Evolutionary conservation across 345 rosid species (phyloP), one percentile per base, ranked within the genome.

Genomic region (Aurinia saxatilis): DNA sequence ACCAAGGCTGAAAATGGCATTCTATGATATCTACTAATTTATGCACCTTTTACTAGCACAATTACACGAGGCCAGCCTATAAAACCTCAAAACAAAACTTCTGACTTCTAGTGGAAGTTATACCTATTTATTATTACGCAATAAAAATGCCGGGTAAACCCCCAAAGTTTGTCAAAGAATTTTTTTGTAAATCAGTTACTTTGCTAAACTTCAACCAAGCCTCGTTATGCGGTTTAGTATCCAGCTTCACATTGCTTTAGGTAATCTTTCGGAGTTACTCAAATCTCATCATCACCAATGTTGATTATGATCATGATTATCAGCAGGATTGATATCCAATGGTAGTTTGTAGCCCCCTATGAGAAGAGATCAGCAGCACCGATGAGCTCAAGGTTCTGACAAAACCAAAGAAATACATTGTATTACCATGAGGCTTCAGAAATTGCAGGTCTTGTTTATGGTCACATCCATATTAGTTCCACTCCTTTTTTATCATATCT

Each of bases 381-480:
- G 21, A 34, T 47, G 44, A 35, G 36, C 45, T 47, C 55, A 60
- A 47, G 15, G 25, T 60, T 60, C n/a, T 29, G 40, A 30, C 12
- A 5, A 41, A 17, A 42, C 40, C 23, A 39, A 35, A 39, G 39
- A 57, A 34, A 33, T 23, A 46, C 41, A 45, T n/a, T n/a, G 18
- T 42, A 34, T 13, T 37, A 50, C 57, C 67, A 49, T 50, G 13
- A 38, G 39, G 57, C 49, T 37, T 62, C 57, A 21, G 35, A 46
- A 46, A 6, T 35, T 60, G 64, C 39, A 57, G 50, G 50, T 8
- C 31, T 59, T 36, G 7, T 18, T 17, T 33, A 45, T 12, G 50
- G 40, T 33, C 34, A 60, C 10, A 60, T 13, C 44, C 21, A 60
- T 45, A 46, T 9, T 60, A 25, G 45, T 23, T 55, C 5, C n/a